Evolutionary conservation across 83 land plant species (phyloP), one percentile per base, ranked within the genome.

Genomic region (Picea mariana): DNA sequence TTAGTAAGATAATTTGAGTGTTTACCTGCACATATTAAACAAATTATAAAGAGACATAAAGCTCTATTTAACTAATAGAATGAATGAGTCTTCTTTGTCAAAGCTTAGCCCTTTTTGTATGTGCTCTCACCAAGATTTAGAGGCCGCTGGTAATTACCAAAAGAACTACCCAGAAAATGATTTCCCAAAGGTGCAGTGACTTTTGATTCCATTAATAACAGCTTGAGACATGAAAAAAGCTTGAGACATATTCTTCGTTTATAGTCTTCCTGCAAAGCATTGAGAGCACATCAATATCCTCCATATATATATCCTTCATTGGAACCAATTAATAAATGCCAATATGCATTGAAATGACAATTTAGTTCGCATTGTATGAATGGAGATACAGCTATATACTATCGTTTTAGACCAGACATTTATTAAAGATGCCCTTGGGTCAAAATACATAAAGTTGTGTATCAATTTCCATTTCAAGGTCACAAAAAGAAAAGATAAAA

Each of bases 211-310:
- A 95, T 86, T 55, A 96, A 85, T 9, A 92, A 88, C 96, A n/a
- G n/a, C n/a, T n/a, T n/a, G n/a, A n/a, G n/a, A n/a, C n/a, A n/a
- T n/a, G n/a, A n/a, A n/a, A n/a, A n/a, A n/a, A 95, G 89, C 86
- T 96, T 96, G 71, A 96, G 55, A 55, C 96, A 96, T 79, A 95
- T 91, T 83, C 82, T 96, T 40, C 91, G 80, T 15, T 92, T 84
- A 86, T 95, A 95, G 81, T 95, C 95, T 82, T 91, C 84, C 98
- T 95, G 92, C 34, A 77, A 83, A 63, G 64, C 16, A 71, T 9
- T 16, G 18, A 62, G 15, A 49, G n/a, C 17, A 11, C 69, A 79
- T 40, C 16, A 62, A 40, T 38, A 24, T 49, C 55, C 67, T 21
- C 49, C 27, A 60, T 5, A 31, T 2, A 55, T 55, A 24, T 20